These are phyloP conservation scores for Rhinocladiella similis DNA, from an alignment of 2,329 filamentous ascomycete genomes.

Conservation along the genomic window DNA sequence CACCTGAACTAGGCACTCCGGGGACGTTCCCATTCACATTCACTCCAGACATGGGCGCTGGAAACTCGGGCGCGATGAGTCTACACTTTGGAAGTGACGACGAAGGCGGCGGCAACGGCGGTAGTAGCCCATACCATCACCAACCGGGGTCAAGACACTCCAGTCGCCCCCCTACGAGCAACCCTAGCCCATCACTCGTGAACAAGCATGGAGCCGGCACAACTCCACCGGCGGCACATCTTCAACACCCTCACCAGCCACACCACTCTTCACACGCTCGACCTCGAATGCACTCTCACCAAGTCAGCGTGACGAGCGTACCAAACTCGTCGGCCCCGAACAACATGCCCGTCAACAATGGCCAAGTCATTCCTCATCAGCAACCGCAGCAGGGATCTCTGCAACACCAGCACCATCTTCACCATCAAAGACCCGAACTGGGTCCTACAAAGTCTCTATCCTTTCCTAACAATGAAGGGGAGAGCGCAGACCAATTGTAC, in stretches of 20 bases:
- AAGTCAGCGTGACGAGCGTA: slow-evolving; percentile 21
- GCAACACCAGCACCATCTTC: no score
- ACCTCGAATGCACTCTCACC: slow-evolving; percentile 22
- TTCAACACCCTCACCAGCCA: neutral
- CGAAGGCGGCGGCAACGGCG: slow-evolving; percentile 22
- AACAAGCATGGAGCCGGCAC: slow-evolving; percentile 23
- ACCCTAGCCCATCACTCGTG: slow-evolving; percentile 27
- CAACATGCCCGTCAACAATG: neutral
- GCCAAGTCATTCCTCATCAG: no score
- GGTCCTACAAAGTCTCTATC: slow-evolving; percentile 16
- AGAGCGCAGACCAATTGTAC: slow-evolving; percentile 73
- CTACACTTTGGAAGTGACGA: slow-evolving; percentile 32
- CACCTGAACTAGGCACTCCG: slow-evolving; percentile 26
- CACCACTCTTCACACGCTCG: slow-evolving; percentile 7
- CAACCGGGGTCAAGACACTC: slow-evolving; percentile 25
- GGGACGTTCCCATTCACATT: slow-evolving; percentile 27
- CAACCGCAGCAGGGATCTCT: no score
- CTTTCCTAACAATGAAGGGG: slow-evolving; percentile 14
- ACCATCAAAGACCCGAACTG: slow-evolving; percentile 14
- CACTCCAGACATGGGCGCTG: slow-evolving; percentile 22
- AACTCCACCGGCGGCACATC: slow-evolving; percentile 16
- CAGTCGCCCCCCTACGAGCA: slow-evolving; percentile 29
- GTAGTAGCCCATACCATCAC: slow-evolving; percentile 23
- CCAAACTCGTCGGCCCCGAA: slow-evolving; percentile 10
- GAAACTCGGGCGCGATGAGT: slow-evolving; percentile 24